phyloP scores from a whole-genome alignment of 78 protist species.

The Ministeria vibrans region DNA sequence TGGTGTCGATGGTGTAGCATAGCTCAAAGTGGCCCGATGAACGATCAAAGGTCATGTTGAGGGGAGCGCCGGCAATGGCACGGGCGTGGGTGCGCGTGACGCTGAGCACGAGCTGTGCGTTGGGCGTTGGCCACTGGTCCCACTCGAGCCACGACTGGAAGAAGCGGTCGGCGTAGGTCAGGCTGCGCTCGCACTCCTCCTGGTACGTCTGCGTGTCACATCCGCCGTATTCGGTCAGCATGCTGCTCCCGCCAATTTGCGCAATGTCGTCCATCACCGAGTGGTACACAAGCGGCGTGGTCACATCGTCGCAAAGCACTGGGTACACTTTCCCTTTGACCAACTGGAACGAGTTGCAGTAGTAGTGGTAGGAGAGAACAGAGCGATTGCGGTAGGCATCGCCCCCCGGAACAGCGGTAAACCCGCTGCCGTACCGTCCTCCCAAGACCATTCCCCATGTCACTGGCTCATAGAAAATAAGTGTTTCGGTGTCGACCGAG shows the following conservation, averaged over 20 bases:
- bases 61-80: background rate
- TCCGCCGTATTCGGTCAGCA: background rate
- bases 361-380: conserved; percentile 40
- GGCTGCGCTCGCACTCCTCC: background rate
- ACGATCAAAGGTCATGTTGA: background rate
- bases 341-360: conserved; percentile 17
- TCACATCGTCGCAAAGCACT: background rate
- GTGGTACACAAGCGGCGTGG: too few species aligned
- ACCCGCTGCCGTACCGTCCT: background rate
- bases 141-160: background rate
- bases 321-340: background rate
- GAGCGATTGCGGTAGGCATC: conserved; percentile 38
- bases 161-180: background rate
- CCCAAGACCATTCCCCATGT: conserved; percentile 29
- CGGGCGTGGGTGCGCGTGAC: background rate
- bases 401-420: conserved; percentile 53
- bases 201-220: background rate
- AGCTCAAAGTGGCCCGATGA: background rate
- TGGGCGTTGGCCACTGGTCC: background rate
- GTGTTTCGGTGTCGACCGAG: conserved; percentile 33
- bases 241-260: background rate
- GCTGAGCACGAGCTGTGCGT: background rate
- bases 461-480: conserved; percentile 57
- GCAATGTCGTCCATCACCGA: too few species aligned
- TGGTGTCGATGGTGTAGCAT: background rate